Evolutionary conservation across 2,329 filamentous ascomycete genomes (phyloP), one percentile per base, ranked within the genome.

Genomic region (Achaetomium macrosporum): DNA sequence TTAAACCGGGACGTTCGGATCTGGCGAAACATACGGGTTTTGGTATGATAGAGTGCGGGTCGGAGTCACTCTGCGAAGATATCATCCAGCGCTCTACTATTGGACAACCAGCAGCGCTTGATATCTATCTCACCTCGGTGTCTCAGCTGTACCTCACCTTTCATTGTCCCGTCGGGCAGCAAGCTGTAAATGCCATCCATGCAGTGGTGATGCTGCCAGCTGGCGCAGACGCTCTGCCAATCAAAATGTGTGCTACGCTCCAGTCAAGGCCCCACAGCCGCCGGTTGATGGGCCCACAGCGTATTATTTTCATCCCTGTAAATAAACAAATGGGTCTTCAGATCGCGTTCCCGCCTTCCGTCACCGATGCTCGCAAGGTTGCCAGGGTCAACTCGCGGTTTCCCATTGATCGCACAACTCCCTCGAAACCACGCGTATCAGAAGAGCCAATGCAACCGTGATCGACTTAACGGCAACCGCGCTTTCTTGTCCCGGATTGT

Each of bases 241-340:
- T 47, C 31, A 53, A 42, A 33, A 44, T n/a, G 25, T 25, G 25
- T 25, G 25, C 11, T 35, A n/a, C 25, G 9, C 5, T 39, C 4
- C 4, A 30, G 5, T 13, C 13, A 33, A 29, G n/a, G 30, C 40
- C 53, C 48, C 49, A 49, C 45, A 16, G 13, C n/a, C 13, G 10
- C 11, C 35, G 12, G 33, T 41, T 25, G 16, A 33, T 37, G 47
- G 47, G 25, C 54, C 54, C 52, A 57, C 51, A 45, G 42, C n/a
- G 7, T 8, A 17, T 3, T 51, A 40, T 55, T 57, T 55, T 51
- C 5, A 47, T 47, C 54, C 56, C 50, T 50, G 53, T 36, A 48
- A 54, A 54, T 59, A 59, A 59, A 59, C 57, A 59, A 59, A 59
- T 51, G 50, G 51, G 30, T 16, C 46, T 42, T 31, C 43, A 41